Evolutionary conservation across 768 basidiomycete species (phyloP), one percentile per base, ranked within the genome.

Genomic region (Naganishia antarctica): DNA sequence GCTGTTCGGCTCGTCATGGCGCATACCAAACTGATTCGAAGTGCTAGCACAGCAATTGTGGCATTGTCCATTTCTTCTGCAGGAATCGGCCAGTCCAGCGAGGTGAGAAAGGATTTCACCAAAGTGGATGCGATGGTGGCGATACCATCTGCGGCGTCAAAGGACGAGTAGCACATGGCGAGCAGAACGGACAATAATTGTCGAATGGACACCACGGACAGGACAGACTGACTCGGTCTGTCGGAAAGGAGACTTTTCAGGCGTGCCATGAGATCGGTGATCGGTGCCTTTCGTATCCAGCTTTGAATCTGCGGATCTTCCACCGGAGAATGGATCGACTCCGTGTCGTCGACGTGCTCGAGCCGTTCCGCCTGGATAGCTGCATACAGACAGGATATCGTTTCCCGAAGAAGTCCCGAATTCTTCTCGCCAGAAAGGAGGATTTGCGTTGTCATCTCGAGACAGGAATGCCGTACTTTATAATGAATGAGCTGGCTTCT

Each of bases 131-230:
- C 34, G 8, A 61, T 18, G 9, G 23, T 41, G 18, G 65, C 65
- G 45, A 58, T 48, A 28, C 59, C 34, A 13, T 45, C 41, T 18
- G 65, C 31, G 23, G 26, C 60, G 21, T 48, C 72, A 65, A 43
- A 70, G 63, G 18, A 64, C 18, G 28, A 61, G 60, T 34, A 65
- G 15, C 32, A 71, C 9, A 71, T 29, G 23, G 46, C 43, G 9
- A 66, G 67, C 9, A 78, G 66, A 23, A 74, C 69, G 26, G 59
- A 51, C 0, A 74, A 46, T 25, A 78, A 50, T 32, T 75, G 73
- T 23, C 67, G 63, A 1, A 66, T 64, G 0, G 75, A 73, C 13
- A 51, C 45, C 2, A 62, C 43, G 3, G 72, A 61, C 18, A 78
- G 53, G 21, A 59, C 60, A 12, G 70, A 64, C 43, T 59, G 57